Conservation (phyloP, 768 basidiomycete genomes). For the Myochromella boudieri region DNA sequence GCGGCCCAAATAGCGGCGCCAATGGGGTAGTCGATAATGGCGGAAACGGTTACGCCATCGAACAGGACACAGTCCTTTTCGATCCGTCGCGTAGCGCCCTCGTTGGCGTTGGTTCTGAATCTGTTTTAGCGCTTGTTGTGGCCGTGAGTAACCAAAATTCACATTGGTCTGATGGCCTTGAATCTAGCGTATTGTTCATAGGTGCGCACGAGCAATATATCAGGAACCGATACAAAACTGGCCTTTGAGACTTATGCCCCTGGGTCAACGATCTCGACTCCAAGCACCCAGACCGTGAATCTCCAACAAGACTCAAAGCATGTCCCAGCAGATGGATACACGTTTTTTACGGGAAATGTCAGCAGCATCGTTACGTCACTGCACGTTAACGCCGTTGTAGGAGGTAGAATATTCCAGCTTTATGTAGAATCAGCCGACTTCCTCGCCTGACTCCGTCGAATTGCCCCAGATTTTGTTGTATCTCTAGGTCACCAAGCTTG, state of each 20-base stretch:
- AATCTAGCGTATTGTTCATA: not conserved
- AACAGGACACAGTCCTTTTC: not conserved
- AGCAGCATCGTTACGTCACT: not conserved
- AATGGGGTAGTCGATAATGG: not conserved
- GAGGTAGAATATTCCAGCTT: not conserved
- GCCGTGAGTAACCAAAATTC: too few relatives aligned
- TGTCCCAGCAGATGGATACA: not conserved
- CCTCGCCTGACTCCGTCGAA: too few relatives aligned
- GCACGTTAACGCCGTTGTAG: not conserved
- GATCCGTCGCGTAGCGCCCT: not conserved
- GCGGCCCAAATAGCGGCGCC: not conserved
- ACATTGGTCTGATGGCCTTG: too few relatives aligned
- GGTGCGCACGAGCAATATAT: not conserved
- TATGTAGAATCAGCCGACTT: not conserved
- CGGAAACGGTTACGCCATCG: not conserved
- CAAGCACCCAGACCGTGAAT: not conserved
- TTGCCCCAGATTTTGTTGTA: too few relatives aligned
- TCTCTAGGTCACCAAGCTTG: too few relatives aligned
- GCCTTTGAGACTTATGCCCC: not conserved
- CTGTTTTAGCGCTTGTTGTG: not conserved
- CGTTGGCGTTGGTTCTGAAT: not conserved
- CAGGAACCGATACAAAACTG: not conserved
- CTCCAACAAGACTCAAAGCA: not conserved
- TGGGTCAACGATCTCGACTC: not conserved
- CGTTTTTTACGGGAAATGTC: constrained; percentile 1